These are phyloP conservation scores for Wallemia hederae DNA, from an alignment of 1,284 basidiomycete genomes.

Conservation along the genomic window DNA sequence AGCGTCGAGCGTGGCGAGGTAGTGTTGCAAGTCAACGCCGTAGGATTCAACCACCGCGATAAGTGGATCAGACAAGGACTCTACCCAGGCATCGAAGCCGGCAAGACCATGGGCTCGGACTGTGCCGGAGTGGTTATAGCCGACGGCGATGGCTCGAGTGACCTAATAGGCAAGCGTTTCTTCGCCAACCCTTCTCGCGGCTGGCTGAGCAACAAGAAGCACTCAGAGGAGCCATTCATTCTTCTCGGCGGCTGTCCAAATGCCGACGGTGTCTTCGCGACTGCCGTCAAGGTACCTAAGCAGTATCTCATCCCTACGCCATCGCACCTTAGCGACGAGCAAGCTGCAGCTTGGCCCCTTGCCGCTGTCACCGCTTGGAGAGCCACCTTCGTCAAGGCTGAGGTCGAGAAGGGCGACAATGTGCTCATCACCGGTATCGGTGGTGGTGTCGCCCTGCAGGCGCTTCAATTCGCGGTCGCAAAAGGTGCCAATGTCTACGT, in stretches of 20 bases:
- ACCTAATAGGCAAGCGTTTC: conserved; percentile 32
- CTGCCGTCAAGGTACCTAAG: conserved; percentile 7
- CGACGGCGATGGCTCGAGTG: conserved; percentile 22
- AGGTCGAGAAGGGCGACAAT: conserved; percentile 32
- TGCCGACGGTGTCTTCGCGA: conserved; percentile 4
- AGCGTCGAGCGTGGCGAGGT: not conserved
- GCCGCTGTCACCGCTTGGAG: conserved; percentile 57
- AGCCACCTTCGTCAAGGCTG: conserved; percentile 37
- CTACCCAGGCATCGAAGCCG: conserved; percentile 35
- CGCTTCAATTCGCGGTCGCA: conserved; percentile 45
- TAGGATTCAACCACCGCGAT: conserved; percentile 49
- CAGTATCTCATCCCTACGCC: conserved; percentile 28
- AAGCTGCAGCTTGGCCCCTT: conserved; percentile 44
- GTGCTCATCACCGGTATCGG: conserved; percentile 28
- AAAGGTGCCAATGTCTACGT: conserved; percentile 52
- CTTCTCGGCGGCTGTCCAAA: conserved; percentile 8
- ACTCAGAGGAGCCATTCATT: conserved; percentile 11
- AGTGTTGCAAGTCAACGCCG: conserved; percentile 20
- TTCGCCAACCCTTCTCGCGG: conserved; percentile 43
- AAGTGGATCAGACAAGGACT: conserved; percentile 44
- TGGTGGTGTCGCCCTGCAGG: conserved; percentile 46
- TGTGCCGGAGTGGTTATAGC: conserved; percentile 38
- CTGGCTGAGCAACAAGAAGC: conserved; percentile 36
- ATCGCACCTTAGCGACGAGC: conserved; percentile 33
- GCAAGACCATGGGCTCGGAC: conserved; percentile 36